Evolutionary conservation across 202 grass and related monocot genomes (phyloP), one percentile per base, ranked within the genome.

Genomic region (Saccharum hybrid): DNA sequence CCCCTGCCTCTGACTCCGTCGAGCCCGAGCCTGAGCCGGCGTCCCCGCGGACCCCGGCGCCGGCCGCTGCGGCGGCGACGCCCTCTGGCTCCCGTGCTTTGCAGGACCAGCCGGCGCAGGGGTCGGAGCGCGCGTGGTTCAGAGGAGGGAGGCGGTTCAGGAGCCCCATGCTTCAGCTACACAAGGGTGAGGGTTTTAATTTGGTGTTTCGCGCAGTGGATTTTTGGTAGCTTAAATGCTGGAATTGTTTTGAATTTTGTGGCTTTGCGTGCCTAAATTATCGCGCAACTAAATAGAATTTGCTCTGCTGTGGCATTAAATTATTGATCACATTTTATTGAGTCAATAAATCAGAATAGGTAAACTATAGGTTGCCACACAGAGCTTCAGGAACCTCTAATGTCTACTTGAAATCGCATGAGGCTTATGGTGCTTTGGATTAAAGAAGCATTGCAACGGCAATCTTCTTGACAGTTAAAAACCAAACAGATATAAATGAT

Each of bases 161-260:
- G 60, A 99, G 96, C 72, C 96, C 93, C 75, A 99, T 99, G 96
- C 89, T 99, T 83, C 96, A 99, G 88, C 91, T 99, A 45, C 93
- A 99, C 74, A 94, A 96, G 84, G 96, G 96, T 96, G 77, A 83
- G 34, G 23, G 5, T 31, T 74, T 89, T 80, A 18, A 8, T 21
- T 64, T 49, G 28, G 21, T 70, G 8, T 54, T 60, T 8, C 12
- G 45, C 33, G 6, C 28, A 1, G 68, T 28, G 19, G 9, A 63
- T 72, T 10, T 49, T 13, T 49, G 13, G 41, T 31, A 39, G 3
- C 45, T 77, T 72, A 14, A 7, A 34, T 39, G 68, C 39, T 26
- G 21, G 38, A 41, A 41, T 60, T 12, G 12, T 30, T 81, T 75
- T 59, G 16, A 21, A 22, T 38, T 52, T 18, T 19, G 30, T 59